A percentile compares a stretch with the other conserved stretches of the same genome.
Conservation (phyloP, 371 early-diverging fungal species). For the Mucor saturninus region DNA sequence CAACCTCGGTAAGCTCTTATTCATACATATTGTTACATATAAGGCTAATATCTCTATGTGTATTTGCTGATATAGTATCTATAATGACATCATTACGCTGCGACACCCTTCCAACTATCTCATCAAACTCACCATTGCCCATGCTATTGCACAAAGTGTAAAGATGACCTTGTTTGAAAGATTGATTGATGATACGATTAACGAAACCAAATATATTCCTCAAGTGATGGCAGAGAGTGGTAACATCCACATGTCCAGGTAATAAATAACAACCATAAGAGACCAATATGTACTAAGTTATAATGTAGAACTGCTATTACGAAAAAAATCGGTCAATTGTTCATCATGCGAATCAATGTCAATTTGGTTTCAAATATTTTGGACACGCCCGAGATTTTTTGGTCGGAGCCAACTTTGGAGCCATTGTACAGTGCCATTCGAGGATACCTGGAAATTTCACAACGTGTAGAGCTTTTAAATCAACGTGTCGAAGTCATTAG, state of each 20-base stretch:
- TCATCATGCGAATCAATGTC: constrained; percentile 88
- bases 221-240: constrained; percentile 84
- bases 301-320: constrained; percentile 59
- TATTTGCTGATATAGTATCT: constrained; percentile 32
- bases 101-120: constrained; percentile 58
- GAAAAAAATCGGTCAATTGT: constrained; percentile 73
- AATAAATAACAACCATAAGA: neutral
- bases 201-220: constrained; percentile 85
- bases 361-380: constrained; percentile 84
- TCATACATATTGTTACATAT: neutral
- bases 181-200: constrained; percentile 82
- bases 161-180: constrained; percentile 86
- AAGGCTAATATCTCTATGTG: neutral
- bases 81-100: constrained; percentile 64
- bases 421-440: constrained; percentile 81
- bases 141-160: constrained; percentile 87
- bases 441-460: constrained; percentile 82
- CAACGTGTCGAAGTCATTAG: constrained; percentile 68
- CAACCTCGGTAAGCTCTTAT: constrained; percentile 62
- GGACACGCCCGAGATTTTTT: constrained; percentile 89
- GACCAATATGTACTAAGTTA: neutral
- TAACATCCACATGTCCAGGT: constrained; percentile 76
- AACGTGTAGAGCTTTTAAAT: constrained; percentile 58
- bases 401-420: constrained; percentile 84
- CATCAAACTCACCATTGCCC: constrained; percentile 79